Evolutionary conservation across 2,329 filamentous ascomycete genomes (phyloP).

Genomic region (Xylariaceae sp.): DNA sequence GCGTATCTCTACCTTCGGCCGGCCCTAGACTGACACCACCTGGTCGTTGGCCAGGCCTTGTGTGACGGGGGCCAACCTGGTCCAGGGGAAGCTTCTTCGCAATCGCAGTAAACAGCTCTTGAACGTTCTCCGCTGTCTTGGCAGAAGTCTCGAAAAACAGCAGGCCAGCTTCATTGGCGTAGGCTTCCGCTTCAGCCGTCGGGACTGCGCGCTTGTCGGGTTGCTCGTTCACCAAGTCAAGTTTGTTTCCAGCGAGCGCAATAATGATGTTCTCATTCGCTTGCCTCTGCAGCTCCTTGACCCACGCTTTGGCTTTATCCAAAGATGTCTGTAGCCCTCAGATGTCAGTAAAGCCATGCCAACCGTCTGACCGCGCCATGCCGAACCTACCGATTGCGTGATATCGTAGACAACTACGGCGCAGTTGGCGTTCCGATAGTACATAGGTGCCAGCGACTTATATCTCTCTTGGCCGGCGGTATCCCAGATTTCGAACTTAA

Average conservation of each 20-base stretch:
- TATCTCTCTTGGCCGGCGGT: slow-evolving; percentile 98
- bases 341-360: slow-evolving; percentile 25
- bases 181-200: slow-evolving; percentile 87
- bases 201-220: slow-evolving; percentile 92
- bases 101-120: slow-evolving; percentile 93
- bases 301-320: slow-evolving; percentile 99
- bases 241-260: slow-evolving; percentile 93
- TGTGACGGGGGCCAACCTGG: slow-evolving; percentile 85
- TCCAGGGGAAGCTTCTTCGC: slow-evolving; percentile 96
- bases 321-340: slow-evolving; percentile 66
- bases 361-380: neutral
- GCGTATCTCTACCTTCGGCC: slow-evolving; percentile 54
- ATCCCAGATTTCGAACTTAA: slow-evolving; percentile 99
- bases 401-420: slow-evolving; percentile 99
- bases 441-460: slow-evolving; percentile 98
- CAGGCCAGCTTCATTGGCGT: slow-evolving; percentile 86
- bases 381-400: slow-evolving; percentile 82
- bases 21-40: slow-evolving; percentile 49
- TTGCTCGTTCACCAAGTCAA: slow-evolving; percentile 89
- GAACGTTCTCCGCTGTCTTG: slow-evolving; percentile 94
- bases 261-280: slow-evolving; percentile 99
- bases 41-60: slow-evolving; percentile 59
- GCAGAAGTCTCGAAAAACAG: slow-evolving; percentile 98
- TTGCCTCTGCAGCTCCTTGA: slow-evolving; percentile 96
- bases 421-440: slow-evolving; percentile 99